These are phyloP conservation scores for Trapa bicornis DNA, from an alignment of 345 rosid species.

Conservation along the genomic window DNA sequence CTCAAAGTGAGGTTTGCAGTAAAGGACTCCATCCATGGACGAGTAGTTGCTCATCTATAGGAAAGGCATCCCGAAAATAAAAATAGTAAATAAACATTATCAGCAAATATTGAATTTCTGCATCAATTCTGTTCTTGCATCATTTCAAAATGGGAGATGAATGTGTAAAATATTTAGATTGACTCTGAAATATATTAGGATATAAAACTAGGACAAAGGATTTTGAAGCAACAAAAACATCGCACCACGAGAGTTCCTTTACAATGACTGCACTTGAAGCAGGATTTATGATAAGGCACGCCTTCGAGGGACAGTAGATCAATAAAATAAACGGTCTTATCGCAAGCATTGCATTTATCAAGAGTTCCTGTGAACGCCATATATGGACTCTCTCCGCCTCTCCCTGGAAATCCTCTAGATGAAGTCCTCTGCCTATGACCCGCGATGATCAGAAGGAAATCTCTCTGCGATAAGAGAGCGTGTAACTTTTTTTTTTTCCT, in stretches of 20 bases:
- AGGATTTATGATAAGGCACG: conserved; percentile 68
- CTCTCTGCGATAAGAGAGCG: not conserved
- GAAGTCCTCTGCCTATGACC: not conserved
- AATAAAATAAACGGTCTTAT: conserved; percentile 77
- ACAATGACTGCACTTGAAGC: conserved; percentile 94
- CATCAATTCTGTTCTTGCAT: not conserved
- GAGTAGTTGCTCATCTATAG: conserved; percentile 92
- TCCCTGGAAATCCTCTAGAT: not conserved
- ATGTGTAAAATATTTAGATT: too few relatives aligned
- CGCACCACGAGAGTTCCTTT: conserved; percentile 70
- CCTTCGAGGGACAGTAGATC: conserved; percentile 85
- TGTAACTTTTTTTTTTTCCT: conserved; percentile 4
- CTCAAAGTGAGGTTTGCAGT: conserved; percentile 94
- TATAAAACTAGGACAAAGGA: too few relatives aligned
- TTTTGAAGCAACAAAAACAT: not conserved
- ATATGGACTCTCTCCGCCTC: not conserved
- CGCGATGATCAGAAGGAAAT: not conserved
- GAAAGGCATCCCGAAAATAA: too few relatives aligned
- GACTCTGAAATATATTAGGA: too few relatives aligned
- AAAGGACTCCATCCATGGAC: conserved; percentile 95
- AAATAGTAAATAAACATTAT: not conserved
- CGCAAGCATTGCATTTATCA: conserved; percentile 88
- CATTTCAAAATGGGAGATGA: not conserved
- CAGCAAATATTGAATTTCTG: not conserved
- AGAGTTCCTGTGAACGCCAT: conserved; percentile 89